Evolutionary conservation across 305 asterid genomes (phyloP).

Genomic region (Fraxinus latifolia): DNA sequence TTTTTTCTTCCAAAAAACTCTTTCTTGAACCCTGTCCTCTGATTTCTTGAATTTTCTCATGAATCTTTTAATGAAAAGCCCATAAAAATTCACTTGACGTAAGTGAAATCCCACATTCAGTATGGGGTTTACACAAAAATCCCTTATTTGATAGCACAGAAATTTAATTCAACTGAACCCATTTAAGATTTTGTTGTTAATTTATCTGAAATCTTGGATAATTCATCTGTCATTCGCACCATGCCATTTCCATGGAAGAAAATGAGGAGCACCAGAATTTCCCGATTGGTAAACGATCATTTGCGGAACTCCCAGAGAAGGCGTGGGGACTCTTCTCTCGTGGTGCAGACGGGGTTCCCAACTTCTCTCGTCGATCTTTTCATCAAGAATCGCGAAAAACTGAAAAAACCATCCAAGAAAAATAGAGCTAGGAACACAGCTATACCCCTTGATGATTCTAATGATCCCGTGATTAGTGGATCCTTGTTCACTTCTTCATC

Average conservation of each 20-base stretch:
- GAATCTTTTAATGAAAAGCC: not conserved
- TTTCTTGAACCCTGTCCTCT: not conserved
- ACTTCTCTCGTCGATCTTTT: constrained; percentile 75
- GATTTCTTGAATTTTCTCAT: not conserved
- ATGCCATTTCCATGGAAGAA: constrained; percentile 74
- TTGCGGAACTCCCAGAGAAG: constrained; percentile 51
- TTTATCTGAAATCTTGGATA: not conserved
- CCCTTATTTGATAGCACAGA: not conserved
- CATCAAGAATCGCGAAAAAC: constrained; percentile 61
- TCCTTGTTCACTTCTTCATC: not conserved
- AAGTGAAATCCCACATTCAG: not conserved
- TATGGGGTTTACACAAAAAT: not conserved
- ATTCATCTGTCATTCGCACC: not conserved
- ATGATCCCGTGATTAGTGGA: constrained; percentile 6
- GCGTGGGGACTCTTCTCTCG: constrained; percentile 66
- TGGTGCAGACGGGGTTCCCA: constrained; percentile 80
- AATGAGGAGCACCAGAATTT: constrained; percentile 42
- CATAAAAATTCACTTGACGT: not conserved
- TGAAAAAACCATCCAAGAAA: constrained; percentile 44
- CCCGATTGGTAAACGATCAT: constrained; percentile 64
- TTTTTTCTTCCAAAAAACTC: not conserved
- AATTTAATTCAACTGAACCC: not conserved
- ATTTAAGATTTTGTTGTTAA: not conserved
- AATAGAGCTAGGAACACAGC: constrained; percentile 20
- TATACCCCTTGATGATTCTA: constrained; percentile 4